phyloP scores from a whole-genome alignment of 176 grass and related monocot species.

The Otatea glauca region DNA sequence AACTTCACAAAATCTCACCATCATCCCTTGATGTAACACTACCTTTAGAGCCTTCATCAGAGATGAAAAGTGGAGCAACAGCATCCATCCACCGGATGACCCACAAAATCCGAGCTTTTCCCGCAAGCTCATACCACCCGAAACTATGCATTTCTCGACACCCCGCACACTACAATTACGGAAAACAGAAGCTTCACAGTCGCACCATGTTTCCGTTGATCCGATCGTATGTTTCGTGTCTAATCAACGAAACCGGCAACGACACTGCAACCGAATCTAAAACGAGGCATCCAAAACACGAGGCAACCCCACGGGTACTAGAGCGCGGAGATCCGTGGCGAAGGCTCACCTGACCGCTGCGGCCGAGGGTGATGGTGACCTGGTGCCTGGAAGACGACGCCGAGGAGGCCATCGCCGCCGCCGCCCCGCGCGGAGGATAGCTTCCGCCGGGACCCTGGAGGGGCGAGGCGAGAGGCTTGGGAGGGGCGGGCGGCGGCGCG shows the following conservation, averaged over 20 bases:
- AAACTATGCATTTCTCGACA: not conserved
- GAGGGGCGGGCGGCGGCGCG: conserved; percentile 7
- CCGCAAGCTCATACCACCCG: not conserved
- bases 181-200: not conserved
- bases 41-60: not conserved
- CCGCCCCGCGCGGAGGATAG: not conserved
- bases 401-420: conserved; percentile 43
- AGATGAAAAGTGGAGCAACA: conserved; percentile 20
- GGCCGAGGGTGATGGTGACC: conserved; percentile 78
- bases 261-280: not conserved
- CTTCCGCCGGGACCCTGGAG: not conserved
- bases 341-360: conserved; percentile 67
- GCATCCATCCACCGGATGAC: not conserved
- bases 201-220: not conserved
- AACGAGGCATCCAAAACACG: not conserved
- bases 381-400: conserved; percentile 49
- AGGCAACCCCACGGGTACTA: not conserved
- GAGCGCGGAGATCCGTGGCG: not conserved
- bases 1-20: conserved; percentile 5
- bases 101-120: not conserved
- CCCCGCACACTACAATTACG: not conserved
- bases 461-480: not conserved
- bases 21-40: not conserved
- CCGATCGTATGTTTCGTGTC: conserved; percentile 9
- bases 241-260: conserved; percentile 27